Percentiles rank a stretch among this genome's conserved stretches.
phyloP scores from a whole-genome alignment of 1,284 basidiomycete species.

The Austropuccinia psidii region DNA sequence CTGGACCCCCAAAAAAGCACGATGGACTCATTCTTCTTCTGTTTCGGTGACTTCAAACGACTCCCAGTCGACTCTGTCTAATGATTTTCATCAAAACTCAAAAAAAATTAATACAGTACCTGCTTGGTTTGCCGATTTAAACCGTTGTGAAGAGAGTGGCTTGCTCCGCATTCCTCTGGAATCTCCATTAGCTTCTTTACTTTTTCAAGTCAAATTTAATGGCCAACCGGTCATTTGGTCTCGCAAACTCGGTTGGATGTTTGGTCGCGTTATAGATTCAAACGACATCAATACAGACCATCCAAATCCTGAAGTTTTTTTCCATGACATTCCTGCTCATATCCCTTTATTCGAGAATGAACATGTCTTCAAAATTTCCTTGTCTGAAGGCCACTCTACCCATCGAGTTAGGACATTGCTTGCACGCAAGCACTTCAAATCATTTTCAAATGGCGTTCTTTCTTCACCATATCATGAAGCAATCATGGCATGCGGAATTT shows the following conservation, averaged over 20 bases:
- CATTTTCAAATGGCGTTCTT: constrained; percentile 36
- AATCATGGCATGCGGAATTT: constrained; percentile 1
- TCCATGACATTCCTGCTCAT: constrained; percentile 25
- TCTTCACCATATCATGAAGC: constrained; percentile 36
- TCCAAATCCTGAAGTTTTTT: constrained; percentile 37
- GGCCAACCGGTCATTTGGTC: constrained; percentile 40
- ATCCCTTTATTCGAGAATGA: not conserved
- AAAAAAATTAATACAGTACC: constrained; percentile 21
- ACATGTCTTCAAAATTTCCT: not conserved
- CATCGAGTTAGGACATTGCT: constrained; percentile 32
- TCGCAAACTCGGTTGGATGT: constrained; percentile 43
- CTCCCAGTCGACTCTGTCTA: not conserved
- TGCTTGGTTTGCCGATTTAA: constrained; percentile 28
- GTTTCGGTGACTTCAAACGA: not conserved
- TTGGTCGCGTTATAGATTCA: constrained; percentile 40
- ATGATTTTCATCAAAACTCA: not conserved
- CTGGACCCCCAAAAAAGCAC: constrained; percentile 84
- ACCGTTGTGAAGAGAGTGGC: not conserved
- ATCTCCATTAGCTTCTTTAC: constrained; percentile 40
- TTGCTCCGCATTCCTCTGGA: not conserved
- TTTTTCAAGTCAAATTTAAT: constrained; percentile 40
- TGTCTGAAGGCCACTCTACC: not conserved
- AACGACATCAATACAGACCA: constrained; percentile 37
- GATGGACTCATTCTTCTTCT: constrained; percentile 46
- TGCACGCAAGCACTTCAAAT: constrained; percentile 21